Evolutionary conservation across 257 asterid species (phyloP).

Genomic region (Paraleonurus japonicus): DNA sequence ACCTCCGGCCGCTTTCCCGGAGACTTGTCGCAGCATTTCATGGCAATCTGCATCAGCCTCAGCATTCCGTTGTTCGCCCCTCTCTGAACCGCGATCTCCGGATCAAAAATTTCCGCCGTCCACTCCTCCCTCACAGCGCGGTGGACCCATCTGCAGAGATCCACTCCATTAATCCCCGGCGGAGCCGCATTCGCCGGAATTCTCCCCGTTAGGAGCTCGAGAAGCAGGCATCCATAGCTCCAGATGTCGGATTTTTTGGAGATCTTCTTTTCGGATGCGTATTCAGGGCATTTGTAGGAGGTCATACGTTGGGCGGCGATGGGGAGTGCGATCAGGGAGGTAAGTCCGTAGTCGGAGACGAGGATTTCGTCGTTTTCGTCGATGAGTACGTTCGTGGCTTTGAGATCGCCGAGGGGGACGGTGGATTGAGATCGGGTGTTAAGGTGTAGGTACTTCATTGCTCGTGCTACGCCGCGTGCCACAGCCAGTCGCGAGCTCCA

Average conservation of each 20-base stretch:
- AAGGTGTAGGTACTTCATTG: slow-evolving; percentile 55
- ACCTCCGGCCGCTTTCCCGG: slow-evolving; percentile 77
- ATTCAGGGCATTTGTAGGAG: slow-evolving; percentile 71
- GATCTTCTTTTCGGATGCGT: slow-evolving; percentile 37
- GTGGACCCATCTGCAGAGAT: slow-evolving; percentile 74
- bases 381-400: slow-evolving; percentile 66
- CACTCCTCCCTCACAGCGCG: slow-evolving; percentile 92
- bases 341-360: slow-evolving; percentile 68
- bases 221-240: slow-evolving; percentile 73
- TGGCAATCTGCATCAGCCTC: slow-evolving; percentile 58
- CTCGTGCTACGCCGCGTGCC: slow-evolving; percentile 63
- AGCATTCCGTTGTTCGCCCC: slow-evolving; percentile 69
- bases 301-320: slow-evolving; percentile 62
- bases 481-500: slow-evolving; percentile 72
- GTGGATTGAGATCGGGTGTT: slow-evolving; percentile 38
- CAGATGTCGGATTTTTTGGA: slow-evolving; percentile 69
- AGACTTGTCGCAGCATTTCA: slow-evolving; percentile 63
- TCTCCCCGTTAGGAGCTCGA: slow-evolving; percentile 75
- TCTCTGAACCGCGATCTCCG: slow-evolving; percentile 64
- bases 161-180: slow-evolving; percentile 50
- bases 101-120: slow-evolving; percentile 87
- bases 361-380: slow-evolving; percentile 47
- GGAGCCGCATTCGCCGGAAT: slow-evolving; percentile 53
- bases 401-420: slow-evolving; percentile 74
- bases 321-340: slow-evolving; percentile 54